phyloP scores from a whole-genome alignment of 2,329 filamentous ascomycete species.

The Penicillium corylophilum region DNA sequence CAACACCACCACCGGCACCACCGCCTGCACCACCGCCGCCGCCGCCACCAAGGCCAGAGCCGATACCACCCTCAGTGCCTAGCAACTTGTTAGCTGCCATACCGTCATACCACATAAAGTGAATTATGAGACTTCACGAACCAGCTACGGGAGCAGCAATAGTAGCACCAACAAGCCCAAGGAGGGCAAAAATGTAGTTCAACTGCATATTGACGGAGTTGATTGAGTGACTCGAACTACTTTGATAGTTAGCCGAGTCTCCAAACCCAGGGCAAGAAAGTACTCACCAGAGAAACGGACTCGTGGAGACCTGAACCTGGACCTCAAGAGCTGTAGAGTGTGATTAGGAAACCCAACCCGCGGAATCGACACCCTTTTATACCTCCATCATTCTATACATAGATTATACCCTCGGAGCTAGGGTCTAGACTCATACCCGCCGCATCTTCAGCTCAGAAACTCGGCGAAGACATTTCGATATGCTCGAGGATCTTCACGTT shows the following conservation, averaged over 20 bases:
- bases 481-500: conserved; percentile 7
- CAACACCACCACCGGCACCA: neutral
- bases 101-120: neutral
- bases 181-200: conserved; percentile 11
- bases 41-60: conserved; percentile 3
- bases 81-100: neutral
- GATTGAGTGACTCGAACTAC: neutral
- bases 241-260: neutral
- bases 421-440: too few species aligned
- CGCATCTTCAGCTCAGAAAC: conserved; percentile 1
- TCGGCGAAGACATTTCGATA: conserved; percentile 8
- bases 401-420: too few species aligned
- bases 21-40: conserved; percentile 4
- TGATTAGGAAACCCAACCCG: neutral
- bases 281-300: neutral
- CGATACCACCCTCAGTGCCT: neutral
- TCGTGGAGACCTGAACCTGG: neutral
- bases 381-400: neutral
- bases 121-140: neutral
- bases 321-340: neutral
- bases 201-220: conserved; percentile 9
- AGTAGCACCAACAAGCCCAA: conserved; percentile 10
- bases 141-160: conserved; percentile 14
- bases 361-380: neutral
- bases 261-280: neutral